These are phyloP conservation scores for Fusarium begoniae DNA, from an alignment of 2,329 filamentous ascomycete genomes.

Conservation along the genomic window DNA sequence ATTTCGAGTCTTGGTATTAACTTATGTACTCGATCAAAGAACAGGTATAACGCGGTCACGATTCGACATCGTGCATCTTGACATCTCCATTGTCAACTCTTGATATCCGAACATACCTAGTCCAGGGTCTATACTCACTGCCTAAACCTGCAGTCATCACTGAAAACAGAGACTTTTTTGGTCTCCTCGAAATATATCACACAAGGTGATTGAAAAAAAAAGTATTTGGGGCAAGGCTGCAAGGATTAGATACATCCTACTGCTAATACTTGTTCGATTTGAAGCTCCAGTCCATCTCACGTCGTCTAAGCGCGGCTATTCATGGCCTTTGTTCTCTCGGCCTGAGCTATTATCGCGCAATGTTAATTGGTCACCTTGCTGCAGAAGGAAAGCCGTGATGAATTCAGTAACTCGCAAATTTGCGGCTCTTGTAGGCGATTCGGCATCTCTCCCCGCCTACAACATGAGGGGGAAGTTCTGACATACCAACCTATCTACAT, in stretches of 20 bases:
- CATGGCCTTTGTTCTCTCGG: constrained; percentile 8
- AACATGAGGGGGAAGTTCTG: neutral
- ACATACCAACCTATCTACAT: neutral
- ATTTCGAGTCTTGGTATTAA: neutral
- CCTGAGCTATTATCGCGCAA: neutral
- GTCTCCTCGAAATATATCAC: constrained; percentile 28
- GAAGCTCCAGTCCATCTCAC: neutral
- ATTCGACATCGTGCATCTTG: neutral
- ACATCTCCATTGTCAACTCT: neutral
- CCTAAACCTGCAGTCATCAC: neutral
- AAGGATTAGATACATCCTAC: constrained; percentile 28
- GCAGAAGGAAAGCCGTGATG: neutral
- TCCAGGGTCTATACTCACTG: neutral
- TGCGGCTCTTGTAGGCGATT: neutral
- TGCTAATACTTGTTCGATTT: constrained; percentile 37
- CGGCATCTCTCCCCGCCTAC: neutral
- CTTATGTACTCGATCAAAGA: neutral
- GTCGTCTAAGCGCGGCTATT: constrained; percentile 25
- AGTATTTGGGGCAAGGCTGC: constrained; percentile 20
- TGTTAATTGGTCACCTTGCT: neutral
- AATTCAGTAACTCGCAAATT: neutral
- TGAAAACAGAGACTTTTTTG: constrained; percentile 1
- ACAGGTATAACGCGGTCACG: neutral
- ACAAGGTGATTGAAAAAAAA: constrained; percentile 14
- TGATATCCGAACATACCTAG: neutral